Evolutionary conservation across 1,284 basidiomycete genomes (phyloP), one percentile per base, ranked within the genome.

Genomic region (Apiotrichum gamsii): DNA sequence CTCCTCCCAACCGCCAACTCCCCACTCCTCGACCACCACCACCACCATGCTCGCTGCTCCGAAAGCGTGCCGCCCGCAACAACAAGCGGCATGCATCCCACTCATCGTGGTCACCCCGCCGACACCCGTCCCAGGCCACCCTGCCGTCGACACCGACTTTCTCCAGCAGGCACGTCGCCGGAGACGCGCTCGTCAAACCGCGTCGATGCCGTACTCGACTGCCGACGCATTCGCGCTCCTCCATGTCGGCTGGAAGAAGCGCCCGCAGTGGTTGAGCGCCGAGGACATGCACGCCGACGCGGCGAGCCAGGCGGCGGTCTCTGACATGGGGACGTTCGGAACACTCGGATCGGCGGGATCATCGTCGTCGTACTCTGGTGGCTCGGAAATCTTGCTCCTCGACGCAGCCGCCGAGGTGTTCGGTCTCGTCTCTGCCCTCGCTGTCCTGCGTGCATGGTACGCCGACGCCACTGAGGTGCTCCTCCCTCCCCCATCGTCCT

Each of bases 81-180:
- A n/a, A n/a, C n/a, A n/a, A n/a, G n/a, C n/a, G n/a, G n/a, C n/a
- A n/a, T n/a, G n/a, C 4, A 15, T 41, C 20, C 41, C 42, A 9
- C 15, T 5, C 18, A 29, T 43, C 42, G 25, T 43, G 24, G 23
- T 43, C 24, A 43, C 33, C 8, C 42, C 34, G 6, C 33, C 42
- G 24, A 13, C 33, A 16, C 19, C 30, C 1, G 8, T 20, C 21
- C 24, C 32, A 18, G 9, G 13, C 33, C 23, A 16, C 3, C 4
- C 14, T 4, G 14, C 11, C 28, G 18, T 3, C 16, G 28, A 36
- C 18, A 6, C 31, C 13, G 42, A 43, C 42, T 36, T 29, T 28
- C 21, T 44, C 15, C n/a, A 34, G 18, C 42, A 20, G 25, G 32
- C 23, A 33, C 42, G 32, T 23, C 24, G 33, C 16, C 33, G 42